Conservation (phyloP, 225 moss, liverwort and hornwort genomes). For the Polytrichum commune region DNA sequence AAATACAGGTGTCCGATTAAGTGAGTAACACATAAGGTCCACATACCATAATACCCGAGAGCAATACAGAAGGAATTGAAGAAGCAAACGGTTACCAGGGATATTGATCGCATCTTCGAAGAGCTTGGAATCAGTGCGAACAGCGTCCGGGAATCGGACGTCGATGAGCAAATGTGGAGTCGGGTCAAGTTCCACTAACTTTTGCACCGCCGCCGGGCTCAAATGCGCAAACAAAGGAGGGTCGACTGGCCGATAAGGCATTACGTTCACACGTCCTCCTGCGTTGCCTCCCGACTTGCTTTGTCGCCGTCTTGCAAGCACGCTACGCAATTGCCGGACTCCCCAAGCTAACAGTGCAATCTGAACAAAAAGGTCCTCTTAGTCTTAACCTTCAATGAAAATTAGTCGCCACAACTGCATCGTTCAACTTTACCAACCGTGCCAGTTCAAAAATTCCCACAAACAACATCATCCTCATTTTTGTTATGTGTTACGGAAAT, state of each 20-base stretch:
- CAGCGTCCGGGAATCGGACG: constrained; percentile 58
- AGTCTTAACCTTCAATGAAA: too few species aligned
- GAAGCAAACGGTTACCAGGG: constrained; percentile 41
- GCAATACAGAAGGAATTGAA: not conserved
- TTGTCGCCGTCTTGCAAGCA: constrained; percentile 61
- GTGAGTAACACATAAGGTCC: too few species aligned
- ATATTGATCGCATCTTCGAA: constrained; percentile 59
- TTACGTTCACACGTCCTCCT: constrained; percentile 31
- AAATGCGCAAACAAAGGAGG: constrained; percentile 61
- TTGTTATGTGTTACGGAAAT: too few species aligned
- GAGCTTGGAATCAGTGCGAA: constrained; percentile 38
- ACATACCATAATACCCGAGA: not conserved
- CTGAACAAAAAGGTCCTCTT: constrained; percentile 19
- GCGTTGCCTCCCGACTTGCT: constrained; percentile 27
- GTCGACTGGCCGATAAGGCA: constrained; percentile 61
- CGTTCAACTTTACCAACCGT: too few species aligned
- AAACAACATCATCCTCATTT: too few species aligned
- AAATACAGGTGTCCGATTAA: too few species aligned
- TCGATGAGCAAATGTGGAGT: constrained; percentile 70
- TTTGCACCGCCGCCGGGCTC: constrained; percentile 66
- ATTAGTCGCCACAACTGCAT: too few species aligned
- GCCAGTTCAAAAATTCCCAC: too few species aligned
- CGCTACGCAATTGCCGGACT: constrained; percentile 80
- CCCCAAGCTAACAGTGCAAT: constrained; percentile 94
- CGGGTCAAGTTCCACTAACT: constrained; percentile 72